A percentile compares a stretch with the other conserved stretches of the same genome.
phyloP scores from a whole-genome alignment of 2,329 filamentous ascomycete genomes.

The Colletotrichum sp. region DNA sequence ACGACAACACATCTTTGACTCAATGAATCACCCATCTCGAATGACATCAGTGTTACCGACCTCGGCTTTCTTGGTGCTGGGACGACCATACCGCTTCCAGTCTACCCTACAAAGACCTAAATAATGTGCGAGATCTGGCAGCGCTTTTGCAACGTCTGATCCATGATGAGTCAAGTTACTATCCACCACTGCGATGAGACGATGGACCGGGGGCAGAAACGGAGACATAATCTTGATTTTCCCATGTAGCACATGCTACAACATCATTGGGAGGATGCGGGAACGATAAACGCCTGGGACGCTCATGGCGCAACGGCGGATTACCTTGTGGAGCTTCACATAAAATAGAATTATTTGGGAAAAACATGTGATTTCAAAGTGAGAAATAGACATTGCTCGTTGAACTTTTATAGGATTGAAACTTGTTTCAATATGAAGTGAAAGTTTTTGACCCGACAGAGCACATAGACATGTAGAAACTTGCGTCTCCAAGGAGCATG shows the following conservation, averaged over 20 bases:
- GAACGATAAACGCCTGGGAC: background rate
- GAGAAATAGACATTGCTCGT: background rate
- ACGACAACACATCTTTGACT: background rate
- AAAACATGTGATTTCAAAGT: background rate
- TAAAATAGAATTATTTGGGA: background rate
- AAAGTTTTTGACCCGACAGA: background rate
- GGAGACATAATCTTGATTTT: background rate
- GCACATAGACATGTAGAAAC: background rate
- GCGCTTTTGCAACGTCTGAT: background rate
- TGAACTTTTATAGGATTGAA: background rate
- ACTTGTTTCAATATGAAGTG: background rate
- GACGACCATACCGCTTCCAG: background rate
- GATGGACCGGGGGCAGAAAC: background rate
- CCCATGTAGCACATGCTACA: background rate
- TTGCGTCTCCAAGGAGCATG: background rate
- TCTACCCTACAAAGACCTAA: background rate
- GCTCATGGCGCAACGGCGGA: background rate
- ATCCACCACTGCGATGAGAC: background rate
- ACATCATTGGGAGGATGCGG: background rate
- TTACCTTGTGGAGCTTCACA: background rate
- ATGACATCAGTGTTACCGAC: background rate
- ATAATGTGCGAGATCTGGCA: background rate
- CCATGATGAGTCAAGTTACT: background rate
- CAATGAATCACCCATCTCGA: background rate
- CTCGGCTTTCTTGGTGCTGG: background rate